phyloP scores from a whole-genome alignment of 495 filamentous ascomycete species.

The Trichodelitschia bisporula region DNA sequence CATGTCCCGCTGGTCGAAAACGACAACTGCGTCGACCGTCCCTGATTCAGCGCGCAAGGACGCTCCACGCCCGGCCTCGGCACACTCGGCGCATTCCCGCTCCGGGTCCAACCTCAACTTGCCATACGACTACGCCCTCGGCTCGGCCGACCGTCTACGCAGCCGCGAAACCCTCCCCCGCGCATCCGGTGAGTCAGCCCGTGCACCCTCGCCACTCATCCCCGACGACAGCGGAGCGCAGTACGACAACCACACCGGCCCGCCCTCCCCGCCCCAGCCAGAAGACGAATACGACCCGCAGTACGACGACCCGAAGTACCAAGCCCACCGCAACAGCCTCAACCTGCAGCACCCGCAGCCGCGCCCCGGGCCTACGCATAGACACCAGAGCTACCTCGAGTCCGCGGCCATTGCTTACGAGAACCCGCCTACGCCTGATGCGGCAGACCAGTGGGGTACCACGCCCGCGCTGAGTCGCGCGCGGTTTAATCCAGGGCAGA shows the following conservation, averaged over 20 bases:
- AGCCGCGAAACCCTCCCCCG: constrained; percentile 29
- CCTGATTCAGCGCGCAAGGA: constrained; percentile 14
- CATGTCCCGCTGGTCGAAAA: constrained; percentile 92
- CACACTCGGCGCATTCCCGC: constrained; percentile 27
- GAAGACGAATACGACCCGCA: no score
- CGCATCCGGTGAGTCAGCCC: constrained; percentile 2
- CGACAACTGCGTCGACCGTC: constrained; percentile 58
- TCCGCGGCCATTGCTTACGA: constrained; percentile 41
- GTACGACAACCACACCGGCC: no score
- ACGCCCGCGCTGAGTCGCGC: constrained; percentile 2
- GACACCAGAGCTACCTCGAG: constrained; percentile 61
- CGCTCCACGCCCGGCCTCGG: not conserved
- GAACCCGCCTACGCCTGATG: constrained; percentile 5
- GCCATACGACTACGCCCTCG: constrained; percentile 39
- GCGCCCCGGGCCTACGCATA: constrained; percentile 53
- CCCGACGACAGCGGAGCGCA: constrained; percentile 21
- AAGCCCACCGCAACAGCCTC: constrained; percentile 69
- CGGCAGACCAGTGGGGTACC: constrained; percentile 2
- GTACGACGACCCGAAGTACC: constrained; percentile 75
- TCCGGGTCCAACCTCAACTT: constrained; percentile 41
- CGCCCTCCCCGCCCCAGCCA: no score
- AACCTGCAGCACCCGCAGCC: constrained; percentile 84
- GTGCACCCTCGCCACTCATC: constrained; percentile 35
- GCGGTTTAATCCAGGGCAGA: constrained; percentile 8
- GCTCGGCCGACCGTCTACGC: constrained; percentile 47